A percentile compares a stretch with the other conserved stretches of the same genome.
Conservation (phyloP, 2,329 filamentous ascomycete species). For the Microdochium bolleyi region DNA sequence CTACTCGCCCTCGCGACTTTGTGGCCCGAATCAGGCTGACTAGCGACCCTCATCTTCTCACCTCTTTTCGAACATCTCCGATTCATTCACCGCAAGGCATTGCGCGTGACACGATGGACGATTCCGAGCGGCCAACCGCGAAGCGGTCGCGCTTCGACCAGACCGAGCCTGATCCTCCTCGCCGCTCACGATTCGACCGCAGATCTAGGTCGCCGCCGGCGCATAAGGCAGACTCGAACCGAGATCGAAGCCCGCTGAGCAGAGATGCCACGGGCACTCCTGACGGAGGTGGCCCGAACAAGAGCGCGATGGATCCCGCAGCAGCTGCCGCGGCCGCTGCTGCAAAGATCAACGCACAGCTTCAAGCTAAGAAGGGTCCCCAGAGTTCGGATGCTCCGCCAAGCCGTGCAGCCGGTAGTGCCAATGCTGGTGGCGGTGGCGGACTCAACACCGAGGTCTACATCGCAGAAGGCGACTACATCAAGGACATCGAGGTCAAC, state of each 20-base stretch:
- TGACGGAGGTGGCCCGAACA: conserved; percentile 29
- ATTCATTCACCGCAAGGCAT: background rate
- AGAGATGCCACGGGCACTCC: conserved; percentile 29
- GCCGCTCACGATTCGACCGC: conserved; percentile 78
- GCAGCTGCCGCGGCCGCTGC: conserved; percentile 83
- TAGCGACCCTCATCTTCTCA: too few relatives aligned
- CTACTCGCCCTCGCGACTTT: too few relatives aligned
- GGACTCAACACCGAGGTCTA: conserved; percentile 84
- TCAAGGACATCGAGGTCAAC: conserved; percentile 98
- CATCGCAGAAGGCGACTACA: conserved; percentile 92
- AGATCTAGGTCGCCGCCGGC: conserved; percentile 77
- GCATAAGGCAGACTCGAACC: conserved; percentile 57
- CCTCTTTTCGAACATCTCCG: too few relatives aligned
- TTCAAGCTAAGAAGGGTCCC: conserved; percentile 80
- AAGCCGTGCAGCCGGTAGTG: conserved; percentile 26
- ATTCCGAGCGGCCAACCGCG: conserved; percentile 60
- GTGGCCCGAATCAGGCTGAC: too few relatives aligned
- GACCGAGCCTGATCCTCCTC: conserved; percentile 67
- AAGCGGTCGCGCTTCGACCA: conserved; percentile 95
- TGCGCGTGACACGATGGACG: conserved; percentile 51
- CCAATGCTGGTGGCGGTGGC: conserved; percentile 27
- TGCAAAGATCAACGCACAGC: conserved; percentile 75
- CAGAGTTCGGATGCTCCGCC: conserved; percentile 87
- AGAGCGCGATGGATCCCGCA: conserved; percentile 56
- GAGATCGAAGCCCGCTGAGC: conserved; percentile 72